phyloP scores from a whole-genome alignment of 768 basidiomycete genomes.

The Vishniacozyma victoriae region DNA sequence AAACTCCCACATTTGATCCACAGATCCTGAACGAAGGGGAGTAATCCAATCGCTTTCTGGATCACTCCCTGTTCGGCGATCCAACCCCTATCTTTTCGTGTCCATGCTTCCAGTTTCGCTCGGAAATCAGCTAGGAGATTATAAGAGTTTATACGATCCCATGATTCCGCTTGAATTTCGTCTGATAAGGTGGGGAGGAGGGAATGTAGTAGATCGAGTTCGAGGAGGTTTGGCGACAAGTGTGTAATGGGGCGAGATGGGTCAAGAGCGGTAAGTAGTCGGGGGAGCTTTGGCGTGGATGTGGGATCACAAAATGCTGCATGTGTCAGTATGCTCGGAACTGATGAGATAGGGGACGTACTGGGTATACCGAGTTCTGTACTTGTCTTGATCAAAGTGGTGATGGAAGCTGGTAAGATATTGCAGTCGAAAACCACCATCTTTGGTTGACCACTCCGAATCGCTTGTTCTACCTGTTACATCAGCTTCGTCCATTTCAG shows the following conservation, averaged over 20 bases:
- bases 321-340: background rate
- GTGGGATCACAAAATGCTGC: slow-evolving; percentile 90
- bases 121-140: slow-evolving; percentile 65
- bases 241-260: slow-evolving; percentile 55
- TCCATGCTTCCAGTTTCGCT: slow-evolving; percentile 59
- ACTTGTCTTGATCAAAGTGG: slow-evolving; percentile 55
- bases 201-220: slow-evolving; percentile 55
- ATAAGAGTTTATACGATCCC: slow-evolving; percentile 61
- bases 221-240: slow-evolving; percentile 77
- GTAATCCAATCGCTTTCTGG: slow-evolving; percentile 72
- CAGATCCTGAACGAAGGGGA: slow-evolving; percentile 78
- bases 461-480: slow-evolving; percentile 43
- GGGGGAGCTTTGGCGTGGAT: slow-evolving; percentile 70
- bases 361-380: slow-evolving; percentile 53
- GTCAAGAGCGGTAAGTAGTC: slow-evolving; percentile 49
- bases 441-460: slow-evolving; percentile 49
- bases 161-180: slow-evolving; percentile 58
- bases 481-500: slow-evolving; percentile 1
- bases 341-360: slow-evolving; percentile 45
- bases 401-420: slow-evolving; percentile 51
- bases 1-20: slow-evolving; percentile 75
- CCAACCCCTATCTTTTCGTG: slow-evolving; percentile 48
- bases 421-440: slow-evolving; percentile 47
- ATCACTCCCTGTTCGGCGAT: slow-evolving; percentile 64
- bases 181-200: slow-evolving; percentile 45